phyloP scores from a whole-genome alignment of 495 filamentous ascomycete genomes.

The Penicillium dipodomyicola region DNA sequence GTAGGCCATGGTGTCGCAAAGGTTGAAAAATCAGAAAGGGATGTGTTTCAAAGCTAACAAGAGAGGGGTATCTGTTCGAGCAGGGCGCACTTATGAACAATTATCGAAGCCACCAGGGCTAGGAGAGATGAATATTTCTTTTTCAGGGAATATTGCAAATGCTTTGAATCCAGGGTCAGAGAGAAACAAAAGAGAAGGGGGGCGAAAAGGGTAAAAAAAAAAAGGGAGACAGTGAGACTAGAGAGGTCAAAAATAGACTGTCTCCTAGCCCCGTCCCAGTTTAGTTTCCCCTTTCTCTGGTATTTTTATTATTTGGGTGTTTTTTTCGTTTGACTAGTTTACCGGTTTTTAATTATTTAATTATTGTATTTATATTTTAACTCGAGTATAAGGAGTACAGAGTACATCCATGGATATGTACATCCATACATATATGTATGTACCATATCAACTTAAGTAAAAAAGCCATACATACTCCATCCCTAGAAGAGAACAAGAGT shows the following conservation, averaged over 20 bases:
- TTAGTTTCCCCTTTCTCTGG: slow-evolving; percentile 8
- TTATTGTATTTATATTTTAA: no score
- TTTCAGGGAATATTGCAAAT: not conserved
- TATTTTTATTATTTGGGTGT: not conserved
- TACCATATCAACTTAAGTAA: not conserved
- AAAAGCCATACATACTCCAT: not conserved
- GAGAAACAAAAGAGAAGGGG: slow-evolving; percentile 13
- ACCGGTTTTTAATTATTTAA: not conserved
- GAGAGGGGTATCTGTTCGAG: slow-evolving; percentile 9
- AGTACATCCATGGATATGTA: no score
- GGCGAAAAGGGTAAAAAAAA: slow-evolving; percentile 15
- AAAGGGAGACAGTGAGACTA: slow-evolving; percentile 17
- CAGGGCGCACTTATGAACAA: slow-evolving; percentile 4
- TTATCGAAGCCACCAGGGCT: slow-evolving; percentile 10
- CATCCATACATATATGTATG: no score
- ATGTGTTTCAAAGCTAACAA: slow-evolving; percentile 10
- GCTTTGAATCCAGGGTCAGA: slow-evolving; percentile 5
- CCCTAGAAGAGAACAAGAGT: not conserved
- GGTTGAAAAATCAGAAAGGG: slow-evolving; percentile 12
- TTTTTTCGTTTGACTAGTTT: slow-evolving; percentile 3
- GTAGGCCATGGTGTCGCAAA: slow-evolving; percentile 50
- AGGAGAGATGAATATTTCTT: not conserved
- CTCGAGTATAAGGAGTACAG: no score
- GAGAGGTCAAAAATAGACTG: slow-evolving; percentile 29
- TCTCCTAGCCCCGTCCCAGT: slow-evolving; percentile 19